Conservation (phyloP, 805 yeast genomes). For the Starmerella khaoyaiensis region DNA sequence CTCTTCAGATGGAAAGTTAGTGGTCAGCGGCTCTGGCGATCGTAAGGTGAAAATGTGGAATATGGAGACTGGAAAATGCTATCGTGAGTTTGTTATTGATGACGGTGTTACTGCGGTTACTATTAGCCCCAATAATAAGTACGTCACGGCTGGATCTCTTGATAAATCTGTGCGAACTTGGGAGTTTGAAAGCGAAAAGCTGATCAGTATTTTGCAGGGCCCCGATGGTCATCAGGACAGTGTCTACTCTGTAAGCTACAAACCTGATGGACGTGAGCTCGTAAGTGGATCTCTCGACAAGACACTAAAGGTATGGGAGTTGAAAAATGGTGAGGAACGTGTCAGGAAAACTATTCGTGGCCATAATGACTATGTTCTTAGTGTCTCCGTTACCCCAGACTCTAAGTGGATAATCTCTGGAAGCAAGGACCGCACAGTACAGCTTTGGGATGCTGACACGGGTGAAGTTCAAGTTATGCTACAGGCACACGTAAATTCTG, state of each 20-base stretch:
- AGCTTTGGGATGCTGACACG: constrained; percentile 86
- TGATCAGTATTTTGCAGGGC: constrained; percentile 74
- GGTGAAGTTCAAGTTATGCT: constrained; percentile 91
- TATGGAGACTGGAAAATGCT: constrained; percentile 75
- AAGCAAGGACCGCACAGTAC: constrained; percentile 92
- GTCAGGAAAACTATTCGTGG: constrained; percentile 59
- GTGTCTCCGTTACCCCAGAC: constrained; percentile 89
- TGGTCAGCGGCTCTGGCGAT: constrained; percentile 94
- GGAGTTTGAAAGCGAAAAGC: constrained; percentile 86
- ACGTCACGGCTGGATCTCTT: constrained; percentile 90
- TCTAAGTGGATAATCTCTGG: constrained; percentile 85
- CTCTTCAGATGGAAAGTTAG: constrained; percentile 84
- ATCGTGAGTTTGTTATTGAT: constrained; percentile 77
- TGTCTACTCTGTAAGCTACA: constrained; percentile 87
- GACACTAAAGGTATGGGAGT: constrained; percentile 91
- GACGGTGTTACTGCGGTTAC: constrained; percentile 98
- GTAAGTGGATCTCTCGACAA: constrained; percentile 92
- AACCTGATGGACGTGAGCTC: constrained; percentile 80
- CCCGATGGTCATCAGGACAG: constrained; percentile 96
- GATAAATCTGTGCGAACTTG: constrained; percentile 93
- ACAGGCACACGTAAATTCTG: constrained; percentile 94
- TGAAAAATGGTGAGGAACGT: constrained; percentile 47
- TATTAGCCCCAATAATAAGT: constrained; percentile 85
- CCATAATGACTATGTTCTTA: constrained; percentile 88
- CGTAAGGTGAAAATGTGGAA: constrained; percentile 96